Percentiles rank a stretch among this genome's conserved stretches.
Conservation (phyloP, 2,329 filamentous ascomycete genomes). For the Fusarium coffeatum region DNA sequence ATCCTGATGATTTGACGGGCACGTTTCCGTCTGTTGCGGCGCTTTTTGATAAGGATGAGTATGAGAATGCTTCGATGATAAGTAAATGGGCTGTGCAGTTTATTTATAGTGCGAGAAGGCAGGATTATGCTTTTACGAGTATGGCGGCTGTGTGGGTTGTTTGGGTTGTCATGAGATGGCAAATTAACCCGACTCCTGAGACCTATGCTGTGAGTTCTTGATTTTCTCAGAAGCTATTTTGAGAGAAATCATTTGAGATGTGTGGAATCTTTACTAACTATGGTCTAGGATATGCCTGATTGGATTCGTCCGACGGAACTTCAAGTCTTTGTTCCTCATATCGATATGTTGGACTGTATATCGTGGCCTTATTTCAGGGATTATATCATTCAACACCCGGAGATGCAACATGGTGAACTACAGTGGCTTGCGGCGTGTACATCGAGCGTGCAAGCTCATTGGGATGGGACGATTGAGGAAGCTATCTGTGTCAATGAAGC, state of each 20-base stretch:
- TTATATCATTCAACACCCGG: conserved; percentile 10
- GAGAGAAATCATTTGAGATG: accelerated
- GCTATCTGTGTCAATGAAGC: neutral
- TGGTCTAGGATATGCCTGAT: conserved; percentile 7
- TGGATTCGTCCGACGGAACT: conserved; percentile 22
- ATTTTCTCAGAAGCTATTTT: neutral
- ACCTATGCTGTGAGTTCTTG: conserved; percentile 18
- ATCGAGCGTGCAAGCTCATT: neutral
- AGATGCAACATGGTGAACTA: conserved; percentile 24
- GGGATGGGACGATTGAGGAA: conserved; percentile 9
- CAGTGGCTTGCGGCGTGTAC: conserved; percentile 18
- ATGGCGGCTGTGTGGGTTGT: conserved; percentile 25
- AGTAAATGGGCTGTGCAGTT: conserved; percentile 35
- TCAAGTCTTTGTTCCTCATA: conserved; percentile 19
- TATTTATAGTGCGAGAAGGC: conserved; percentile 15
- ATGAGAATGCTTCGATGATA: conserved; percentile 22
- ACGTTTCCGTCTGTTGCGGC: conserved; percentile 21
- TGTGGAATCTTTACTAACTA: neutral
- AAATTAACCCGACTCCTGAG: conserved; percentile 17
- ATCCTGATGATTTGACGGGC: conserved; percentile 14
- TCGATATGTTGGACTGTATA: conserved; percentile 28
- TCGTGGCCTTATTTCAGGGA: conserved; percentile 16
- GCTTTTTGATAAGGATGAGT: conserved; percentile 23
- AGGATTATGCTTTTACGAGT: conserved; percentile 16
- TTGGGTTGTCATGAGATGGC: conserved; percentile 20